Evolutionary conservation across 129 eudicot species (phyloP), one percentile per base, ranked within the genome.

Genomic region (Pittosporum tobira): DNA sequence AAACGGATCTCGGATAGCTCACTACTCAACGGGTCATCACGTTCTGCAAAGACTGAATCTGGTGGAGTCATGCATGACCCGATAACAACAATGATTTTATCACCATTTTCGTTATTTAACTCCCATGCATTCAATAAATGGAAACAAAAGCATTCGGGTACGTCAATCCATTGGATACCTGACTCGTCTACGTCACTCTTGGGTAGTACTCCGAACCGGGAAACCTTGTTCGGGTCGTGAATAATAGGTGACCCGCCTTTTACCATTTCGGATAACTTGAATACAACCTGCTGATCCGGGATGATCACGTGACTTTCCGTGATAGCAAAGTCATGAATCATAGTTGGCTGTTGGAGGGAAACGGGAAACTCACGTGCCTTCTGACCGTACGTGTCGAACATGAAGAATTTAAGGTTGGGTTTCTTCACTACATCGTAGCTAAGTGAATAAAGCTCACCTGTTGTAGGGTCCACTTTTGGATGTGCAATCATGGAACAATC

Each of bases 81-180:
- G 13, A 80, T 80, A 3, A 87, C 71, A 0, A 77, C 77, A 3
- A 83, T 70, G 1, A 47, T 44, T 49, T 34, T 63, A 3, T 76
- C 79, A 0, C 72, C 85, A 1, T 72, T 14, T 25, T 59, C 47
- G n/a, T 57, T 29, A 0, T 0, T 24, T 52, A 80, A 94, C 55
- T 87, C 96, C 88, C 94, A 87, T 38, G 96, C 79, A 63, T 87
- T 87, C 85, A 80, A 75, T 42, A 87, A 52, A 42, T 87, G 96
- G 42, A 80, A 79, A 70, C 91, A 79, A 57, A 87, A 87, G 54
- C 88, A 76, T 34, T 68, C 63, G 1, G 93, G 85, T 22, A 77
- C 78, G 8, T 77, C 76, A n/a, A 87, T 64, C 96, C 96, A 87
- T 48, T 54, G 66, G 16, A 83, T 77, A 38, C 31, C 51, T 2